A percentile compares a stretch with the other conserved stretches of the same genome.
phyloP scores from a whole-genome alignment of 768 basidiomycete genomes.

The Rhizopogon sp. region DNA sequence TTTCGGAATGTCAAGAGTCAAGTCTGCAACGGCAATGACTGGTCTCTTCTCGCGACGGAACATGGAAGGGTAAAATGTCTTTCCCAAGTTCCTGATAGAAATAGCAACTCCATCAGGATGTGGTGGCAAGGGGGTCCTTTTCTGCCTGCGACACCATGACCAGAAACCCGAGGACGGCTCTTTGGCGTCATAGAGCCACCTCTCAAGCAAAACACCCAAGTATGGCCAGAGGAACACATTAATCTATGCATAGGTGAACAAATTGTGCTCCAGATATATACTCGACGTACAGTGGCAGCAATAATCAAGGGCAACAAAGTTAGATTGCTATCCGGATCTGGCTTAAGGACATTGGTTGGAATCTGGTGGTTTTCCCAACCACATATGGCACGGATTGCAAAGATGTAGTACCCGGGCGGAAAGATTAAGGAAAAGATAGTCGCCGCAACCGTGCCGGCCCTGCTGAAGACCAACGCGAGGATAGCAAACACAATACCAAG shows the following conservation, averaged over 20 bases:
- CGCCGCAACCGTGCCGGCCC: slow-evolving; percentile 38
- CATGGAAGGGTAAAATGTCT: slow-evolving; percentile 48
- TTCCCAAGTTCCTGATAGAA: slow-evolving; percentile 54
- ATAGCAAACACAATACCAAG: slow-evolving; percentile 63
- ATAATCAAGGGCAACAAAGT: slow-evolving; percentile 55
- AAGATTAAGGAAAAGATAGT: slow-evolving; percentile 67
- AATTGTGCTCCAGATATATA: not conserved
- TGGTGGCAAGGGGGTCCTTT: slow-evolving; percentile 12
- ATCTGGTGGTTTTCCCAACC: slow-evolving; percentile 61
- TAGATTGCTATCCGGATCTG: slow-evolving; percentile 57
- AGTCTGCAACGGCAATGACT: slow-evolving; percentile 61
- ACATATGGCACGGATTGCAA: slow-evolving; percentile 60
- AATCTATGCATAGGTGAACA: slow-evolving; percentile 36
- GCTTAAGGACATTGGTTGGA: slow-evolving; percentile 47
- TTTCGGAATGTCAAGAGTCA: slow-evolving; percentile 66
- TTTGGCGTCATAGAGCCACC: slow-evolving; percentile 54
- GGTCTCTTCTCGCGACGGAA: slow-evolving; percentile 41
- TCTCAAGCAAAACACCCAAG: slow-evolving; percentile 56
- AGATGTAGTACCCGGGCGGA: slow-evolving; percentile 74
- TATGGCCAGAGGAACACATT: slow-evolving; percentile 73
- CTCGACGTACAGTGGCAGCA: slow-evolving; percentile 51
- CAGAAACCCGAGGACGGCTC: slow-evolving; percentile 27
- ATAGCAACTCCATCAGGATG: slow-evolving; percentile 46
- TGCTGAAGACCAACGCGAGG: slow-evolving; percentile 50
- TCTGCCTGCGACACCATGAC: slow-evolving; percentile 16